Base-by-base conservation (phyloP, 2,329 filamentous ascomycete species). In the Parastagonospora avenae region DNA sequence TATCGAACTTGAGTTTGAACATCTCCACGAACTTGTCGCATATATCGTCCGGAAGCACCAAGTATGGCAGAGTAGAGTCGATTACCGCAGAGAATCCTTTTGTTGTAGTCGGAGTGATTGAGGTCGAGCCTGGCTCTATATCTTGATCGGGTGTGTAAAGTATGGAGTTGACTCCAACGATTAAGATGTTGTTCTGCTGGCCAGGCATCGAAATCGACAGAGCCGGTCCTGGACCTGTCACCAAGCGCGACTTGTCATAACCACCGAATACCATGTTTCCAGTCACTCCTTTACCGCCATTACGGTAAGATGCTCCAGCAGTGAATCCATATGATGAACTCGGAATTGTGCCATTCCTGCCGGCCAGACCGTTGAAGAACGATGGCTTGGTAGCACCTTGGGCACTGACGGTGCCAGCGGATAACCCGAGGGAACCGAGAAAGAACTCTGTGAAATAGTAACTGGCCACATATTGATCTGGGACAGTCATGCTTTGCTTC, bases 241-340 rank as follows among this genome's bases (percentile, higher is more conserved):
- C 24, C 10, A 73, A 55, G 8, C 74, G 66, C 0, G 70, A 62
- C 28, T 59, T 50, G 48, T 79, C 76, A 44, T 74, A 78, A 5
- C 77, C 76, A 10, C 77, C 76, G 1, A 79, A 58, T 0, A 74
- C 67, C 4, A 77, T 62, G 35, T 58, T 75, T 15, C 64, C 72
- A 2, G 48, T 45, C 15, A 57, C 55, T 27, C 68, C 70, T n/a
- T 55, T 58, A 4, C 46, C 29, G 31, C 60, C 59, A 24, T 70
- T 70, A 73, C 71, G 60, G 48, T 74, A 73, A 7, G 40, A 52
- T 9, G 70, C 71, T 6, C 72, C 72, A 4, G 72, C 72, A 0
- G 66, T 66, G 46, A 73, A 74, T 15, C 67, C 67, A 32, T 68
- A 74, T 1, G 70, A 68, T 2, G 45, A 30, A 39, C 68, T 72